Conservation (phyloP, 805 yeast genomes). For the Cyberlindnera galapagoensis region DNA sequence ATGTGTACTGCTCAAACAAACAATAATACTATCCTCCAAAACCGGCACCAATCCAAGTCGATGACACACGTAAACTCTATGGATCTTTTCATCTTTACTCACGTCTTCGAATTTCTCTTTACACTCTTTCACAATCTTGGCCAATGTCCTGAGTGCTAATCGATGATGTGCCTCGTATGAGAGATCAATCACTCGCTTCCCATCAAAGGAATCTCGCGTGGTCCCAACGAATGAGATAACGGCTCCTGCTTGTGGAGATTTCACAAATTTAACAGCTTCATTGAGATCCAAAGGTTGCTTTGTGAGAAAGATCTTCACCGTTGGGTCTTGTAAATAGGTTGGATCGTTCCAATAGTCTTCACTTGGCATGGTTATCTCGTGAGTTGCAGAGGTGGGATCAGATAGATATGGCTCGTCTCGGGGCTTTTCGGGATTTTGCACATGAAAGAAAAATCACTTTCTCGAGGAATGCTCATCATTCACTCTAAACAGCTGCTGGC, state of each 20-base stretch:
- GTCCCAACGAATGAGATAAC: constrained; percentile 44
- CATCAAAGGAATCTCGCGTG: constrained; percentile 39
- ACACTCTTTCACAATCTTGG: constrained; percentile 30
- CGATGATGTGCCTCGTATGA: constrained; percentile 40
- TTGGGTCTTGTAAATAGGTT: background rate
- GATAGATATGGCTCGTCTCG: too few species aligned
- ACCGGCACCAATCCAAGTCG: constrained; percentile 43
- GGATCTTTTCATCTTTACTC: constrained; percentile 21
- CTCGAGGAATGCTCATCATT: too few species aligned
- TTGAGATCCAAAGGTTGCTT: constrained; percentile 12
- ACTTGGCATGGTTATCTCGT: too few species aligned
- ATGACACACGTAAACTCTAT: constrained; percentile 36
- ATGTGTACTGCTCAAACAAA: constrained; percentile 40
- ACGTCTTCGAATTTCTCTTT: constrained; percentile 19
- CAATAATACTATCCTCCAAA: constrained; percentile 38
- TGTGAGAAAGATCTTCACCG: constrained; percentile 23
- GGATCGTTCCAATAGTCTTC: constrained; percentile 8
- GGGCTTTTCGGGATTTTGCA: too few species aligned
- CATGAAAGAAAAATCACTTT: too few species aligned
- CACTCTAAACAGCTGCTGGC: too few species aligned
- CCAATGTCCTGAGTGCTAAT: constrained; percentile 35
- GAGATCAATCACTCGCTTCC: constrained; percentile 32
- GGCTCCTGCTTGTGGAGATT: constrained; percentile 39
- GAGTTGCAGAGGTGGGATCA: too few species aligned
- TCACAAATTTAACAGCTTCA: constrained; percentile 32